Evolutionary conservation across 352 stramenopile species (phyloP).

Genomic region (Globisporangium abappressorium): DNA sequence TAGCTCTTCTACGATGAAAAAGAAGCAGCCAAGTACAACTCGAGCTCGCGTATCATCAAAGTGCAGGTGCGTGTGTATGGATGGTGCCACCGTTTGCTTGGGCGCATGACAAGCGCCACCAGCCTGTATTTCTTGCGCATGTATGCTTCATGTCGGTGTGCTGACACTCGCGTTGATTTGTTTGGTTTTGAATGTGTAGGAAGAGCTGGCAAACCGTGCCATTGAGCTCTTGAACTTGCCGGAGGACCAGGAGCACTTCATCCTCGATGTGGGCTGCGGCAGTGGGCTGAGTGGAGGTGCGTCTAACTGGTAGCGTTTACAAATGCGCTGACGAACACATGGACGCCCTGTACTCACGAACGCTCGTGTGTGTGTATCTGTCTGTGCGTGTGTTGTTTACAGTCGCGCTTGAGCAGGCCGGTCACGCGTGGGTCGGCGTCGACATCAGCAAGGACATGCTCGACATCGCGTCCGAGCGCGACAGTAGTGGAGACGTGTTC

Average conservation of each 20-base stretch:
- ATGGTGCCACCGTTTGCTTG: not conserved
- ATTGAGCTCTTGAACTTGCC: conserved; percentile 97
- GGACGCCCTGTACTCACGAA: not conserved
- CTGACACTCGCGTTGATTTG: not conserved
- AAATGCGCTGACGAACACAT: not conserved
- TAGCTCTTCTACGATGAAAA: conserved; percentile 93
- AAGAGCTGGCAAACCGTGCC: conserved; percentile 94
- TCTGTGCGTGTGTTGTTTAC: not conserved
- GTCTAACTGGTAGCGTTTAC: conserved; percentile 4
- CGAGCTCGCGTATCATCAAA: conserved; percentile 90
- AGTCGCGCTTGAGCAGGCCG: conserved; percentile 88
- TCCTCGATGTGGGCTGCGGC: conserved; percentile 97
- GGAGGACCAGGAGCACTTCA: conserved; percentile 79
- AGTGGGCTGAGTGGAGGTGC: conserved; percentile 93
- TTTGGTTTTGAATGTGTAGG: conserved; percentile 22
- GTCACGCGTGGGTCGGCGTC: conserved; percentile 97
- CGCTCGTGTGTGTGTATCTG: not conserved
- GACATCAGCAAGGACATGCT: conserved; percentile 99
- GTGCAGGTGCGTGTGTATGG: conserved; percentile 67
- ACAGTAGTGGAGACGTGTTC: conserved; percentile 87
- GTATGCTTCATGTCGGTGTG: not conserved
- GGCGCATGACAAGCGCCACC: not conserved
- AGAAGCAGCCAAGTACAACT: conserved; percentile 92
- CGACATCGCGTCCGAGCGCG: conserved; percentile 95
- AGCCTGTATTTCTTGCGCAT: not conserved